Base-by-base conservation (phyloP, 176 grass and related monocot genomes). In the Metroxylon sagu region DNA sequence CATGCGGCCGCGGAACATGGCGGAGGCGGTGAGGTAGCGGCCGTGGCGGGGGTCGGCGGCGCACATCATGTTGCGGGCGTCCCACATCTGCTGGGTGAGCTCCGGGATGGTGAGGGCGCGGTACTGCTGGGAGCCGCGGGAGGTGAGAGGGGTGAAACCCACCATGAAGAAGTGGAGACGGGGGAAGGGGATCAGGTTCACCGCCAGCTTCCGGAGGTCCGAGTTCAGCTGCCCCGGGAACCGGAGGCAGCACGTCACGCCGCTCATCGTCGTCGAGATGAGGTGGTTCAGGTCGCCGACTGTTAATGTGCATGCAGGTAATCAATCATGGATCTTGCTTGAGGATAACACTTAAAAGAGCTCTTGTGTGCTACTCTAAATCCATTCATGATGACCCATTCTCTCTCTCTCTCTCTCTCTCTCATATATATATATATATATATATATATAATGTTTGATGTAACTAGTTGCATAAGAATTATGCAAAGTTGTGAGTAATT, bases 91-190 rank as follows among this genome's bases (percentile, higher is more conserved):
- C 79, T 94, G 89, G 3, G 89, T 94, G 0, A 88, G 77, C 68
- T 94, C 89, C 0, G 89, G 89, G 0, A 94, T 85, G 0, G 89
- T 94, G 1, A 94, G 79, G 4, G 89, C 80, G 48, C 89, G 77
- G 81, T 94, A 94, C 74, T 85, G 75, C 83, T 93, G 89, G 16
- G 83, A 87, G 1, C 88, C 83, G 49, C 88, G 73, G 14, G 88
- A 92, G 26, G 88, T 92, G 10, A 92, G 79, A 21, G 88, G 83
- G 21, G 83, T 83, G 66, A 91, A 91, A 3, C 87, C 87, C 3
- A 91, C 87, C 87, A 91, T 91, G 79, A 91, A 91, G 75, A 91
- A 92, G 76, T 92, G 88, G 4, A 92, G 83, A 2, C 88, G 79
- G 6, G 88, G 88, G 88, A 92, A 92, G 12, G 88, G 88, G 73